These are phyloP conservation scores for Ustilago hordei DNA, from an alignment of 1,284 basidiomycete species.

Conservation along the genomic window DNA sequence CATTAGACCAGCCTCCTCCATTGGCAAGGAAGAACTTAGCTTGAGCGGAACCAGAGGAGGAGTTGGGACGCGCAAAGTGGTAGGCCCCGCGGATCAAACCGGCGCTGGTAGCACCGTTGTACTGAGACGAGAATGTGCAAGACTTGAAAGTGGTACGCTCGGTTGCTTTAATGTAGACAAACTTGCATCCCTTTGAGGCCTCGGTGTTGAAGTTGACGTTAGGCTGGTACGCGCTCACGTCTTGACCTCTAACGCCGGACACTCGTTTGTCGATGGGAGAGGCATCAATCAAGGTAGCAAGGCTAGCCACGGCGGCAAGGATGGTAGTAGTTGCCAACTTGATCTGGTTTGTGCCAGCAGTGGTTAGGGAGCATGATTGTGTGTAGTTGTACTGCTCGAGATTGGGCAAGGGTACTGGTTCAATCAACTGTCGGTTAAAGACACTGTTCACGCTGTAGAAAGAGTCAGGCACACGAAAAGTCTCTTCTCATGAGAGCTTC, in stretches of 20 bases:
- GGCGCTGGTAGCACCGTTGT: slow-evolving; percentile 74
- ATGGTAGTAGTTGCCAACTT: slow-evolving; percentile 25
- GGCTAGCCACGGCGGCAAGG: slow-evolving; percentile 16
- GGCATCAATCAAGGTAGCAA: slow-evolving; percentile 9
- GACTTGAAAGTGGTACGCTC: slow-evolving; percentile 74
- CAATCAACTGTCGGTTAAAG: not conserved
- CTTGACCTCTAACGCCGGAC: slow-evolving; percentile 50
- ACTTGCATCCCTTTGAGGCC: slow-evolving; percentile 75
- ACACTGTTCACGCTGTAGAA: not conserved
- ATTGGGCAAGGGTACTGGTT: not conserved
- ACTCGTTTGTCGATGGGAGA: slow-evolving; percentile 49
- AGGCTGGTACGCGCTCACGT: slow-evolving; percentile 75
- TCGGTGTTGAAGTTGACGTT: slow-evolving; percentile 74
- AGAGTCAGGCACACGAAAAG: not conserved
- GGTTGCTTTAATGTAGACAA: slow-evolving; percentile 79
- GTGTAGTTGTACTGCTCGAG: not conserved
- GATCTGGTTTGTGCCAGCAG: slow-evolving; percentile 11
- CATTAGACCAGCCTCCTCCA: slow-evolving; percentile 72
- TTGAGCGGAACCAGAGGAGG: slow-evolving; percentile 74
- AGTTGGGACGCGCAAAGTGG: slow-evolving; percentile 74
- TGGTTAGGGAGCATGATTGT: not conserved
- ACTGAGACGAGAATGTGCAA: slow-evolving; percentile 73
- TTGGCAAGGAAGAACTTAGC: slow-evolving; percentile 76
- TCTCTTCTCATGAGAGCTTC: not conserved
- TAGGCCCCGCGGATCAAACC: slow-evolving; percentile 76